phyloP scores from a whole-genome alignment of 805 yeast genomes.

The Schwanniomyces yamadae region DNA sequence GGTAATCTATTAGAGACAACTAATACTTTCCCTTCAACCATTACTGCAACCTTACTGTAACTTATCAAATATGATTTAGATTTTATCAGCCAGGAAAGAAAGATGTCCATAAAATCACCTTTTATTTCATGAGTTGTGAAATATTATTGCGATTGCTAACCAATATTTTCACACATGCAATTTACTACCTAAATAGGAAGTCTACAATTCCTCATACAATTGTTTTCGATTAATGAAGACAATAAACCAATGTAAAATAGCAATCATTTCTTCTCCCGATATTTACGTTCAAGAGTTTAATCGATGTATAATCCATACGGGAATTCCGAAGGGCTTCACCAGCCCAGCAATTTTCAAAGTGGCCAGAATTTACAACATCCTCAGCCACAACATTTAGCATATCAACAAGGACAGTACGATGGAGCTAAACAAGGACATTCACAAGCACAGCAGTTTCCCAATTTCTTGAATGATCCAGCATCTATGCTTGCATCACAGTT shows the following conservation, averaged over 20 bases:
- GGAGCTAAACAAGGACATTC: background rate
- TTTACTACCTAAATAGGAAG: constrained; percentile 7
- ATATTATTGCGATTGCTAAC: background rate
- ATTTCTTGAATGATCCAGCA: constrained; percentile 72
- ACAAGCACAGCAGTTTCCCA: constrained; percentile 15
- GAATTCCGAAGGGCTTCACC: constrained; percentile 19
- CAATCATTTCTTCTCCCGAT: background rate
- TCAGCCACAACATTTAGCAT: constrained; percentile 22
- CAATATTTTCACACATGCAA: background rate
- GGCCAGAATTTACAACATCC: constrained; percentile 30
- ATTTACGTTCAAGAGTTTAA: background rate
- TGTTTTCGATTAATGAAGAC: background rate
- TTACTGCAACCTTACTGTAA: constrained; percentile 3
- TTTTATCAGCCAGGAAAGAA: too few species aligned
- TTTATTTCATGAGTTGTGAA: background rate
- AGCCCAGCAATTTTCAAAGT: constrained; percentile 23
- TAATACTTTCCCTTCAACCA: constrained; percentile 64
- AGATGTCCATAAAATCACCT: too few species aligned
- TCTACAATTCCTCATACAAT: constrained; percentile 1
- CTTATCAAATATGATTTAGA: too few species aligned
- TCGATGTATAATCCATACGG: constrained; percentile 43
- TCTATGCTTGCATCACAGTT: constrained; percentile 84
- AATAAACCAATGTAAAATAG: background rate
- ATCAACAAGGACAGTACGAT: constrained; percentile 14
- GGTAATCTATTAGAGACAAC: constrained; percentile 96